Evolutionary conservation across 352 stramenopile genomes (phyloP).

Genomic region (Lagenidium sp.): DNA sequence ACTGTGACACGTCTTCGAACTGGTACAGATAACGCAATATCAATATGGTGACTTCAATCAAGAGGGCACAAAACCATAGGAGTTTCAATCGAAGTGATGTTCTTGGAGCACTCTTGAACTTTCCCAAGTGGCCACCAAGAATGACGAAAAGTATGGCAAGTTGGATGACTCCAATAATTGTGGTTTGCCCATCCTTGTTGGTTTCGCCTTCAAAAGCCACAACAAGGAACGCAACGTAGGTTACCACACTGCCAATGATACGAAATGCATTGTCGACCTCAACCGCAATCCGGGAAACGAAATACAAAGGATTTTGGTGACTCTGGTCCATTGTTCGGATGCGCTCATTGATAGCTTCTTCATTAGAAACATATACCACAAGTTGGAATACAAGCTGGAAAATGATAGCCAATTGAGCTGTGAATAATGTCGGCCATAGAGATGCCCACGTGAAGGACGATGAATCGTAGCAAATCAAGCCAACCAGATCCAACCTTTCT

Average conservation of each 20-base stretch:
- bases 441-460: slow-evolving; percentile 48
- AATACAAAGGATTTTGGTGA: slow-evolving; percentile 70
- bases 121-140: slow-evolving; percentile 60
- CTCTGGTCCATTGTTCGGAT: slow-evolving; percentile 43
- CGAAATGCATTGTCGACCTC: slow-evolving; percentile 77
- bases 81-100: slow-evolving; percentile 65
- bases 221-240: slow-evolving; percentile 64
- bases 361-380: slow-evolving; percentile 75
- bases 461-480: slow-evolving; percentile 61
- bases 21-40: slow-evolving; percentile 74
- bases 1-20: slow-evolving; percentile 58
- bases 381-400: slow-evolving; percentile 80
- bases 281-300: slow-evolving; percentile 54
- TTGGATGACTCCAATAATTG: slow-evolving; percentile 49
- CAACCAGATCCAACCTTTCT: slow-evolving; percentile 42
- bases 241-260: slow-evolving; percentile 45
- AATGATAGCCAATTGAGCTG: slow-evolving; percentile 75
- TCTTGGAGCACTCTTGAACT: slow-evolving; percentile 48
- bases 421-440: slow-evolving; percentile 77
- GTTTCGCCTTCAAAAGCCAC: slow-evolving; percentile 59
- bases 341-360: slow-evolving; percentile 53
- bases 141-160: slow-evolving; percentile 53
- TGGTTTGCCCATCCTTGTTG: slow-evolving; percentile 49
- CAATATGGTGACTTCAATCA: slow-evolving; percentile 61
- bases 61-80: slow-evolving; percentile 66